Percentiles rank a stretch among this genome's conserved stretches.
These are phyloP conservation scores for Pseudogymnoascus sp. DNA, from an alignment of 2,329 filamentous ascomycete species.

Conservation along the genomic window DNA sequence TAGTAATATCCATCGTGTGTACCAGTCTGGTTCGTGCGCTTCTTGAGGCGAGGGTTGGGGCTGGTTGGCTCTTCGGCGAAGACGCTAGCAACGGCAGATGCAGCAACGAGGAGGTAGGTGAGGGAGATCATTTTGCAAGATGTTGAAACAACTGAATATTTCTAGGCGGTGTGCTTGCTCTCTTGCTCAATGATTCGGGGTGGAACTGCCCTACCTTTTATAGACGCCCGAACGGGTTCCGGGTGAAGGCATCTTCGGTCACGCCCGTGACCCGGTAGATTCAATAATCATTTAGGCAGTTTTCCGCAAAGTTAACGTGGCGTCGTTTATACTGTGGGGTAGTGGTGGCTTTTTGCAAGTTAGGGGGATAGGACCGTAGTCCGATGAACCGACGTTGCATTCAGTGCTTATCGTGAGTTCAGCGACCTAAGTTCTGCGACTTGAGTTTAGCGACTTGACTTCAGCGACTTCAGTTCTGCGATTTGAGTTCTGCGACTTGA, in stretches of 20 bases:
- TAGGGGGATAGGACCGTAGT: background rate
- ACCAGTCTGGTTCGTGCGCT: slow-evolving; percentile 1
- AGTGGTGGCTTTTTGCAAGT: background rate
- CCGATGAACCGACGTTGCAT: background rate
- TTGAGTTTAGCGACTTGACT: too few species aligned
- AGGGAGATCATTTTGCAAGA: background rate
- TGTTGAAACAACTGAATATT: background rate
- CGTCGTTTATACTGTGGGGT: background rate
- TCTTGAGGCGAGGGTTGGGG: slow-evolving; percentile 1
- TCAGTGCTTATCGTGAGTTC: background rate
- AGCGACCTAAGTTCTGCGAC: background rate
- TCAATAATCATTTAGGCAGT: slow-evolving; percentile 5
- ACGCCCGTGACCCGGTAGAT: background rate
- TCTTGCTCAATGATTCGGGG: background rate
- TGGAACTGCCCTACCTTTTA: background rate
- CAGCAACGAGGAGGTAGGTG: background rate
- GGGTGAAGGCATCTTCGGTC: background rate
- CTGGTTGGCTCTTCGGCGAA: slow-evolving; percentile 1
- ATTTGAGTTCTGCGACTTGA: background rate
- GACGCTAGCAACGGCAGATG: background rate
- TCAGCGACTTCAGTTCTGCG: background rate
- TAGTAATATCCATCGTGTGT: background rate
- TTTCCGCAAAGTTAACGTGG: background rate
- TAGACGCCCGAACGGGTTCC: background rate
- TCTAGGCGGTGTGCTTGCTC: background rate